A percentile compares a stretch with the other conserved stretches of the same genome.
These are phyloP conservation scores for Trichoderma arundinaceum DNA, from an alignment of 2,329 filamentous ascomycete species.

Conservation along the genomic window DNA sequence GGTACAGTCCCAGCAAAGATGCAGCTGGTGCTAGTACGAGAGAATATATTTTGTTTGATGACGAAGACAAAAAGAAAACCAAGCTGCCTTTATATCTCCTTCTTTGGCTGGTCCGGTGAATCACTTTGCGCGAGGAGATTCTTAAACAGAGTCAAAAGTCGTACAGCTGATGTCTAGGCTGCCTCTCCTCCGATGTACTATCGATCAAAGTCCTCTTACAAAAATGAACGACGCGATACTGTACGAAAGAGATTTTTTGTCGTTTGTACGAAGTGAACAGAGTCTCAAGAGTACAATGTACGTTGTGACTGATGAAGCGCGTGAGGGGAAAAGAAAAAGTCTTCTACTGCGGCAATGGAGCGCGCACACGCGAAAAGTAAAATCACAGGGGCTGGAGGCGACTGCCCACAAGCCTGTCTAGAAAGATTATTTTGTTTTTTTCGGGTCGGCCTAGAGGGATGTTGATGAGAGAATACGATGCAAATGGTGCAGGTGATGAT, in stretches of 20 bases:
- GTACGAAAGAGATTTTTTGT: constrained; percentile 29
- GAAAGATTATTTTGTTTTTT: constrained; percentile 16
- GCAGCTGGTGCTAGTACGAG: constrained; percentile 24
- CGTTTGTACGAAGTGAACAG: constrained; percentile 34
- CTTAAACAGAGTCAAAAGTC: constrained; percentile 21
- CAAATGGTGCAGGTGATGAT: constrained; percentile 2
- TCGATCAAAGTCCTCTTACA: constrained; percentile 31
- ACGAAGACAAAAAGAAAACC: constrained; percentile 17
- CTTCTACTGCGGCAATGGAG: constrained; percentile 36
- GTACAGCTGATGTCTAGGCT: constrained; percentile 30
- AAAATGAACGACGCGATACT: constrained; percentile 30
- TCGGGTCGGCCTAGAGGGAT: constrained; percentile 20
- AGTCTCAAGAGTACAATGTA: constrained; percentile 34
- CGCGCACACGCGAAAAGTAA: constrained; percentile 28
- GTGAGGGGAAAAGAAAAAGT: constrained; percentile 31
- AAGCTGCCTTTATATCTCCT: constrained; percentile 16
- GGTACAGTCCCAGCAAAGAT: constrained; percentile 9
- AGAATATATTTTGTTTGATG: constrained; percentile 7
- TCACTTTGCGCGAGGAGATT: constrained; percentile 32
- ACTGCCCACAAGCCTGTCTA: constrained; percentile 27
- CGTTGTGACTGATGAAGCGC: constrained; percentile 30
- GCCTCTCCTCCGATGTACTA: constrained; percentile 27
- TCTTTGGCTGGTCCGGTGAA: constrained; percentile 21
- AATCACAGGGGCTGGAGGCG: constrained; percentile 33
- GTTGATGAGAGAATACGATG: constrained; percentile 18